Percentiles rank a stretch among this genome's conserved stretches.
Conservation (phyloP, 345 rosid genomes). For the Salix exigua region DNA sequence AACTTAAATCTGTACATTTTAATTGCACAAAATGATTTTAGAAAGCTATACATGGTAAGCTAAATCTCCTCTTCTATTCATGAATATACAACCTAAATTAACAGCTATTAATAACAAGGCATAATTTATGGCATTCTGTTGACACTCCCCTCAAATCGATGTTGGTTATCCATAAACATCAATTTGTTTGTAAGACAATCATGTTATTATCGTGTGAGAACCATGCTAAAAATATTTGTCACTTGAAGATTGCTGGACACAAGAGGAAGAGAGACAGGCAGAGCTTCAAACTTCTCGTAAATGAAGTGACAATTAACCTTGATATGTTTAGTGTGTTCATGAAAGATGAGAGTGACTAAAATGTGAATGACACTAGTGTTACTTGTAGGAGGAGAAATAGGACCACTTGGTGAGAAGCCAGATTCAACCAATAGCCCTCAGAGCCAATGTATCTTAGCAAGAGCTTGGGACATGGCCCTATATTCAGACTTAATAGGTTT, state of each 20-base stretch:
- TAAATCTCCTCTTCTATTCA: too few species aligned
- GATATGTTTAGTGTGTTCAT: constrained; percentile 4
- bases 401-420: not conserved
- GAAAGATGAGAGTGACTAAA: not conserved
- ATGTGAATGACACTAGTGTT: constrained; percentile 11
- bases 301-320: constrained; percentile 10
- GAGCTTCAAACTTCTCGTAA: not conserved
- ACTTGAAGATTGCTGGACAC: not conserved
- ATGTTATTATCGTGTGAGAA: not conserved
- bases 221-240: not conserved
- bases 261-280: not conserved
- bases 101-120: too few species aligned
- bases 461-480: not conserved
- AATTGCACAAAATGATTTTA: too few species aligned
- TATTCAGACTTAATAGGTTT: too few species aligned
- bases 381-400: not conserved
- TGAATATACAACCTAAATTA: too few species aligned
- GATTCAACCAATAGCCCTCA: not conserved
- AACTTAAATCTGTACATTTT: too few species aligned
- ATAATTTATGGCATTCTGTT: too few species aligned
- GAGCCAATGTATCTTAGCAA: not conserved
- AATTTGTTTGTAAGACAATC: not conserved
- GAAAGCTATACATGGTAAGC: too few species aligned
- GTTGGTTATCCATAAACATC: not conserved
- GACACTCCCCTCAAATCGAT: not conserved